These are phyloP conservation scores for Calonectria honghensis DNA, from an alignment of 2,329 filamentous ascomycete species.

Conservation along the genomic window DNA sequence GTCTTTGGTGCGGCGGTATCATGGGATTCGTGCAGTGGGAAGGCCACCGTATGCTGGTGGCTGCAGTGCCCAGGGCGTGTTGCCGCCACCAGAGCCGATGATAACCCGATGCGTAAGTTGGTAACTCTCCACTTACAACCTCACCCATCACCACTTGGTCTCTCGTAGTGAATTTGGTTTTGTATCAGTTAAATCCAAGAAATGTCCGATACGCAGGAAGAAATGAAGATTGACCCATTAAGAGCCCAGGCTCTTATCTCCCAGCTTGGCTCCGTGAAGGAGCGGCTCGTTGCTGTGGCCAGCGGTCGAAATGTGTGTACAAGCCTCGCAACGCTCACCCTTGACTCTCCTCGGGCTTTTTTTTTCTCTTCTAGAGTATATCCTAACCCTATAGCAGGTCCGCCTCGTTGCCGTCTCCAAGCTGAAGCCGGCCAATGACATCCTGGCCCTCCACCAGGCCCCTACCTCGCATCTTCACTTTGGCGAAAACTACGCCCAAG, in stretches of 20 bases:
- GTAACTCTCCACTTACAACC: slow-evolving; percentile 53
- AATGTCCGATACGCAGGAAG: slow-evolving; percentile 66
- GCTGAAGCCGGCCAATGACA: slow-evolving; percentile 93
- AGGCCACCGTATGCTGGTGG: slow-evolving; percentile 31
- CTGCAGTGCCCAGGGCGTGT: slow-evolving; percentile 25
- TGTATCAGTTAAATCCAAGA: slow-evolving; percentile 39
- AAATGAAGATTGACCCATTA: slow-evolving; percentile 78
- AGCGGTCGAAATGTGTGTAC: slow-evolving; percentile 72
- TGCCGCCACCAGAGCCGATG: slow-evolving; percentile 54
- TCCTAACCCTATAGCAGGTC: slow-evolving; percentile 69
- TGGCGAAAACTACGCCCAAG: slow-evolving; percentile 97
- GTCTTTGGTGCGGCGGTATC: slow-evolving; percentile 17
- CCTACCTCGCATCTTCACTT: slow-evolving; percentile 83
- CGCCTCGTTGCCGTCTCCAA: slow-evolving; percentile 97
- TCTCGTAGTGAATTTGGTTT: slow-evolving; percentile 10
- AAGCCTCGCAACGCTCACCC: not conserved
- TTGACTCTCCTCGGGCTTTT: not conserved
- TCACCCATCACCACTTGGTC: slow-evolving; percentile 35
- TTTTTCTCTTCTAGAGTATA: slow-evolving; percentile 45
- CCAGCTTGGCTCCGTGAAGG: slow-evolving; percentile 76
- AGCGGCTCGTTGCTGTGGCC: slow-evolving; percentile 73
- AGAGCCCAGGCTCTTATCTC: slow-evolving; percentile 78
- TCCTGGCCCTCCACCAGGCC: slow-evolving; percentile 85
- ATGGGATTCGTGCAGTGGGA: slow-evolving; percentile 30
- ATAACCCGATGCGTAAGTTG: slow-evolving; percentile 56